Conservation (phyloP, 257 asterid species). For the Petrea volubilis region DNA sequence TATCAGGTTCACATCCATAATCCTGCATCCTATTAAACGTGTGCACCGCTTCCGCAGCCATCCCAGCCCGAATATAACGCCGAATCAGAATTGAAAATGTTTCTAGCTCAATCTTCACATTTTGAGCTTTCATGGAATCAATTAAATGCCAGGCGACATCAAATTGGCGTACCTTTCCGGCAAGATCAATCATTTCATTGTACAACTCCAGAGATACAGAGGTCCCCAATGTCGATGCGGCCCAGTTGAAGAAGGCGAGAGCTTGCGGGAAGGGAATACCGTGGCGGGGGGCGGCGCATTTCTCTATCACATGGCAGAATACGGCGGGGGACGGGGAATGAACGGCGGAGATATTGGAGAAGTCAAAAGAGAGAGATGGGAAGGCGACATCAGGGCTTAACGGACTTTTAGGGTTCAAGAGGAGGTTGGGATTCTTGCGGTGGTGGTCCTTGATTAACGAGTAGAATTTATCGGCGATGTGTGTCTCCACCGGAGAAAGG, state of each 20-base stretch:
- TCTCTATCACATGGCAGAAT: slow-evolving; percentile 53
- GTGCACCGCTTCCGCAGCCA: slow-evolving; percentile 78
- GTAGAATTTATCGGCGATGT: slow-evolving; percentile 50
- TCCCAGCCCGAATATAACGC: slow-evolving; percentile 78
- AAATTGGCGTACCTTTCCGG: slow-evolving; percentile 80
- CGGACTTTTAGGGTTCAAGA: slow-evolving; percentile 30
- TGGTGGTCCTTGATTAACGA: slow-evolving; percentile 68
- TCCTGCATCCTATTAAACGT: slow-evolving; percentile 84
- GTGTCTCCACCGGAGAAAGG: slow-evolving; percentile 46
- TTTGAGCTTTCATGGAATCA: slow-evolving; percentile 52
- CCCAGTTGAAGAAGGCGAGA: slow-evolving; percentile 92
- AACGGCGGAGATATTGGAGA: slow-evolving; percentile 42
- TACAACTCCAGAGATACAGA: slow-evolving; percentile 35
- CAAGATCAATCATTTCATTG: slow-evolving; percentile 71
- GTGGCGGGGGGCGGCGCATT: slow-evolving; percentile 74
- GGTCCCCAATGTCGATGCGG: slow-evolving; percentile 20
- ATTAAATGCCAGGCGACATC: slow-evolving; percentile 81
- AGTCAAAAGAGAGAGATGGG: slow-evolving; percentile 61
- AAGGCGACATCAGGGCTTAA: slow-evolving; percentile 53
- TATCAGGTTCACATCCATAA: slow-evolving; percentile 68
- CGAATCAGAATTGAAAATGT: slow-evolving; percentile 73
- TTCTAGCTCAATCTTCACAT: slow-evolving; percentile 43
- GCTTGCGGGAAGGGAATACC: slow-evolving; percentile 83
- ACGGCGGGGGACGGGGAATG: slow-evolving; percentile 45
- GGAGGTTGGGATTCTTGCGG: slow-evolving; percentile 63